Percentiles rank a stretch among this genome's conserved stretches.
Conservation (phyloP, 2,329 filamentous ascomycete species). For the Lasiodiplodia theobromae region DNA sequence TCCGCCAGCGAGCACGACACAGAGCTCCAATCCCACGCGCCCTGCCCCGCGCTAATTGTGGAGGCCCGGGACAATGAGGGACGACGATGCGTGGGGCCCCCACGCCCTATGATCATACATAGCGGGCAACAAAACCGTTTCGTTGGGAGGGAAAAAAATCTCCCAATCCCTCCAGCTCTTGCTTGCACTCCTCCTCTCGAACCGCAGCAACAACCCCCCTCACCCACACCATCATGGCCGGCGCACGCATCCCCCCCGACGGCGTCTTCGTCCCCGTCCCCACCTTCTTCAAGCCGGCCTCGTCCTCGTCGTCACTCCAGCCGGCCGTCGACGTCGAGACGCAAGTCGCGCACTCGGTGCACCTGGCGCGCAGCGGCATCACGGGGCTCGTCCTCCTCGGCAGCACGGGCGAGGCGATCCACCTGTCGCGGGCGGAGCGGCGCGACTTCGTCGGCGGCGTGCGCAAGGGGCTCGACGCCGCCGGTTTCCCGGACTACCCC, state of each 20-base stretch:
- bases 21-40: background rate
- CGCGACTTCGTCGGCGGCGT: slow-evolving; percentile 57
- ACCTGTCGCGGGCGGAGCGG: slow-evolving; percentile 62
- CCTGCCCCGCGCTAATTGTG: slow-evolving; percentile 12
- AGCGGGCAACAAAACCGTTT: background rate
- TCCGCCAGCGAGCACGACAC: background rate
- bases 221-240: background rate
- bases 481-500: slow-evolving; percentile 61
- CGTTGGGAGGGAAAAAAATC: background rate
- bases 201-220: background rate
- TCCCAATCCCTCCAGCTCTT: background rate
- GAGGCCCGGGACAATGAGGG: background rate
- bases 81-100: background rate
- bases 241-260: slow-evolving; percentile 26
- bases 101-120: background rate
- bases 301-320: slow-evolving; percentile 33
- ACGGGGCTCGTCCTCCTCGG: slow-evolving; percentile 65
- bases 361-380: slow-evolving; percentile 63
- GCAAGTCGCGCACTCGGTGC: slow-evolving; percentile 62
- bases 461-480: slow-evolving; percentile 58
- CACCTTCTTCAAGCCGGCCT: slow-evolving; percentile 63
- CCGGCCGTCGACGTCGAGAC: slow-evolving; percentile 59
- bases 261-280: slow-evolving; percentile 47
- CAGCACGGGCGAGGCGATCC: slow-evolving; percentile 67
- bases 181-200: background rate